Conservation (phyloP, 169 alveolate species). For the Theileria annulata region DNA sequence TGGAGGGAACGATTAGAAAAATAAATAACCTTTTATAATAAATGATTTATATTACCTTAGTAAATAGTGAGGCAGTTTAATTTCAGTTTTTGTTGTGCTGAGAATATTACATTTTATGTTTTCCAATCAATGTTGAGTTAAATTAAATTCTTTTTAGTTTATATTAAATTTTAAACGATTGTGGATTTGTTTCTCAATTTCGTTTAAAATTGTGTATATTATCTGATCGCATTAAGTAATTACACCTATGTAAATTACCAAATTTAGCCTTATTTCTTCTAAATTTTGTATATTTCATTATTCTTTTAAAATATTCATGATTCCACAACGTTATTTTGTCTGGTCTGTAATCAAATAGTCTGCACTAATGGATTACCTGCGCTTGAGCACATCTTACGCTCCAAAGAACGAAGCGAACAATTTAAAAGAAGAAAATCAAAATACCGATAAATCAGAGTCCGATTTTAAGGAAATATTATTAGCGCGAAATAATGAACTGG, state of each 20-base stretch:
- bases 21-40: background rate
- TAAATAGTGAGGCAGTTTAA: slow-evolving; percentile 6
- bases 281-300: background rate
- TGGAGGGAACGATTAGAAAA: slow-evolving; percentile 22
- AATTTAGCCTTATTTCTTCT: background rate
- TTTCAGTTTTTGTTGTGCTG: slow-evolving; percentile 21
- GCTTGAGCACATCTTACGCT: background rate
- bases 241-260: background rate
- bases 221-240: background rate
- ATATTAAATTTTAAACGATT: background rate
- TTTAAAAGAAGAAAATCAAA: background rate
- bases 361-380: background rate
- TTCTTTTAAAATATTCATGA: background rate
- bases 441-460: background rate
- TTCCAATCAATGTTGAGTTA: background rate
- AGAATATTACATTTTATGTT: background rate
- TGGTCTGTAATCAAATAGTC: background rate
- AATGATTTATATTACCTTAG: background rate
- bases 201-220: background rate
- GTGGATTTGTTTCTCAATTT: background rate
- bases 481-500: background rate
- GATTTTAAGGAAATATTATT: background rate
- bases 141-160: background rate
- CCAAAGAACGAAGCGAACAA: background rate
- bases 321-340: background rate